Percentiles rank a stretch among this genome's conserved stretches.
These are phyloP conservation scores for Schoenoplectus tabernaemontani DNA, from an alignment of 202 grass and related monocot genomes.

Conservation along the genomic window DNA sequence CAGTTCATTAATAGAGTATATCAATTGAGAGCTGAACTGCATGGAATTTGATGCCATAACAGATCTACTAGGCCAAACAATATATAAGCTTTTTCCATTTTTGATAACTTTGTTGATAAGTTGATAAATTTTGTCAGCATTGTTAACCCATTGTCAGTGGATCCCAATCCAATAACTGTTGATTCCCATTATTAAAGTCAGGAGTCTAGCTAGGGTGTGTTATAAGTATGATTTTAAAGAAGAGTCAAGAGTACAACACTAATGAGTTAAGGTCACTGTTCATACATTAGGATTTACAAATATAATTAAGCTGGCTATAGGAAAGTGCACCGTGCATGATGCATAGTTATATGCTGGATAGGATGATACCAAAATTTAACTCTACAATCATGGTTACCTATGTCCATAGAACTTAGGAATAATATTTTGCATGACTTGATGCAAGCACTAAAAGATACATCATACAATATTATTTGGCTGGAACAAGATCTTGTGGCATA, in stretches of 20 bases:
- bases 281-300: neutral
- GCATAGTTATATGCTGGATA: neutral
- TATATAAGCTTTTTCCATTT: neutral
- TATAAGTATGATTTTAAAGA: too few species aligned
- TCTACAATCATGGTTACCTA: neutral
- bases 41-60: neutral
- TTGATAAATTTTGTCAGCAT: neutral
- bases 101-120: neutral
- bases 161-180: neutral
- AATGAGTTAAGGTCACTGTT: too few species aligned
- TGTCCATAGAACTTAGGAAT: neutral
- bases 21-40: neutral
- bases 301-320: neutral
- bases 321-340: neutral
- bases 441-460: too few species aligned
- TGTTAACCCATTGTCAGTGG: neutral
- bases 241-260: neutral
- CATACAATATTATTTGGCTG: too few species aligned
- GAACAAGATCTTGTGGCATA: neutral
- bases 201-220: neutral
- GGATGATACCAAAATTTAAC: neutral
- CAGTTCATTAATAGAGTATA: too few species aligned
- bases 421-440: neutral
- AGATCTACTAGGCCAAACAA: neutral
- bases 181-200: too few species aligned